Evolutionary conservation across 75 land plant genomes (phyloP), one percentile per base, ranked within the genome.

Genomic region (Pinus albicaulis): DNA sequence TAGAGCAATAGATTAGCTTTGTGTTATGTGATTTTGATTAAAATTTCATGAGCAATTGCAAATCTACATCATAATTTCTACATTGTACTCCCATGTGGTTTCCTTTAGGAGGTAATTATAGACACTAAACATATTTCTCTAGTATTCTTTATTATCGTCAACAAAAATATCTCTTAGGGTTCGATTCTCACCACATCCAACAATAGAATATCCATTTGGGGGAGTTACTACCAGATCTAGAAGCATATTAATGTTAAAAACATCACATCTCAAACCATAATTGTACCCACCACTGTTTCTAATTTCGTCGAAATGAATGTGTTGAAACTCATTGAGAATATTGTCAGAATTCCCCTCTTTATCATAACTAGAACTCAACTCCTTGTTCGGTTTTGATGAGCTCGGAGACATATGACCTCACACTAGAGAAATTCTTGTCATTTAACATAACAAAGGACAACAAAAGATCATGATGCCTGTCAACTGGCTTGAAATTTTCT

Each of bases 111-210:
- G 7, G 48, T 38, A 68, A 22, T 68, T 68, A 8, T 52, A 68
- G 22, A 68, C 7, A 20, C n/a, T 68, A 38, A 68, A 68, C 71
- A 41, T 68, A 20, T 68, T 68, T 23, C 71, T 36, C 71, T 52
- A 68, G 4, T 68, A 68, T 7, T 68, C 71, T 44, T 68, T 68
- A 22, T 16, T 68, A 5, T 68, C 53, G 11, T 68, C 71, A 16
- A 16, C 14, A 41, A 13, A 68, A 2, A 66, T 6, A 6, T 19
- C 66, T 2, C 34, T 38, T 19, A 66, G 15, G 44, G 70, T 38
- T 19, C 48, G 20, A 20, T n/a, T 44, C 11, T 68, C 53, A 1
- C 52, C 52, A 48, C 52, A 48, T 0, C 0, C 24, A 41, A 14
- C 8, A 2, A 7, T 15, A 11, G 36, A 3, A 12, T 14, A 5